Evolutionary conservation across 345 rosid species (phyloP).

Genomic region (Pistacia integerrima): DNA sequence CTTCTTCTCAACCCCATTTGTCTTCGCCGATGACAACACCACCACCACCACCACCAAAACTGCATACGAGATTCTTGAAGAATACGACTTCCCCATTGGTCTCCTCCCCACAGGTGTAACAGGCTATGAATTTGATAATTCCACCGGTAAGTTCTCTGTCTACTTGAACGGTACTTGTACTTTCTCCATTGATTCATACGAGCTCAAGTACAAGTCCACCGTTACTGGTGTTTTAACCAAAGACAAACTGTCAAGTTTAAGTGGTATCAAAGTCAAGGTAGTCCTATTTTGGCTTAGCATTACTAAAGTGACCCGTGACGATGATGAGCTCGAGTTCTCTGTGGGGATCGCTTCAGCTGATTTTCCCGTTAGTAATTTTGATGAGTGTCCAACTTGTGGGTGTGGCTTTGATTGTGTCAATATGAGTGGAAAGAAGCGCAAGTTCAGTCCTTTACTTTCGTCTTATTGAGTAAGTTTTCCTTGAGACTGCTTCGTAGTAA

Average conservation of each 20-base stretch:
- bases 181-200: constrained; percentile 42
- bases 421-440: neutral
- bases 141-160: constrained; percentile 42
- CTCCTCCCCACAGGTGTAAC: constrained; percentile 41
- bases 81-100: constrained; percentile 41
- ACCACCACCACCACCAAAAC: neutral
- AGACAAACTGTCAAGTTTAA: constrained; percentile 39
- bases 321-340: constrained; percentile 46
- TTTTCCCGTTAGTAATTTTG: constrained; percentile 38
- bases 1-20: neutral
- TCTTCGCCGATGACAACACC: neutral
- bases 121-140: constrained; percentile 38
- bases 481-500: no score
- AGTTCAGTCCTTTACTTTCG: constrained; percentile 3
- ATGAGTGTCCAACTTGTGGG: constrained; percentile 45
- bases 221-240: constrained; percentile 39
- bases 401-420: constrained; percentile 50
- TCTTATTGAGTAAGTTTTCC: constrained; percentile 14
- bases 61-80: constrained; percentile 36
- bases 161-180: constrained; percentile 38
- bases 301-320: constrained; percentile 34
- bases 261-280: constrained; percentile 47
- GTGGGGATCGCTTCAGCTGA: constrained; percentile 51
- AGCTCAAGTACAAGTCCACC: constrained; percentile 45
- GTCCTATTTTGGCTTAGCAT: constrained; percentile 49